Evolutionary conservation across 225 moss, liverwort and hornwort species (phyloP).

Genomic region (Polytrichum formosum): DNA sequence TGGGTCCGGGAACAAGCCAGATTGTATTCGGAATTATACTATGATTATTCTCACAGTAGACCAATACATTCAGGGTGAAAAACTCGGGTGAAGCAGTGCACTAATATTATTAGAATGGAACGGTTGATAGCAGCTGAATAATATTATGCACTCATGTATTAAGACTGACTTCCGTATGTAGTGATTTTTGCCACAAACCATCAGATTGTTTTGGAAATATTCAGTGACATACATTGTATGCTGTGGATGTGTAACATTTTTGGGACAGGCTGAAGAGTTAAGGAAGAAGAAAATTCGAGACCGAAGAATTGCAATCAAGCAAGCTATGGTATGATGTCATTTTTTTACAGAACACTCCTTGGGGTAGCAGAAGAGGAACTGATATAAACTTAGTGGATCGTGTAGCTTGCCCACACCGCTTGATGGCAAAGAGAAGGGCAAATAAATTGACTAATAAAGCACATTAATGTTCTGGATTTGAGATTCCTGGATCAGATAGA

Average conservation of each 20-base stretch:
- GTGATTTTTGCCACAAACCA: not conserved
- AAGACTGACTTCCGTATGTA: not conserved
- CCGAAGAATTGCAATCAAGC: conserved; percentile 37
- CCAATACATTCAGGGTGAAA: too few species aligned
- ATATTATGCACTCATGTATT: too few species aligned
- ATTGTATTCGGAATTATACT: too few species aligned
- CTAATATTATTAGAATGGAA: too few species aligned
- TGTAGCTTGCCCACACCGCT: not conserved
- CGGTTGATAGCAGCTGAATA: too few species aligned
- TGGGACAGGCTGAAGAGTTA: conserved; percentile 54
- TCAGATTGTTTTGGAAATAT: not conserved
- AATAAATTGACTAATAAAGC: not conserved
- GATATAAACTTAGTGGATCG: not conserved
- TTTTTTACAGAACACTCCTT: not conserved
- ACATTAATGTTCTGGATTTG: not conserved
- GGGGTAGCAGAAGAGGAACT: not conserved
- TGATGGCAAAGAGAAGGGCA: not conserved
- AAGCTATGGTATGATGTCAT: conserved; percentile 39
- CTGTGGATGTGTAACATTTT: not conserved
- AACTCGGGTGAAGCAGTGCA: too few species aligned
- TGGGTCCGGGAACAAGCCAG: too few species aligned
- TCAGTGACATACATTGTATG: not conserved
- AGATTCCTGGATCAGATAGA: not conserved
- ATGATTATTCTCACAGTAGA: too few species aligned
- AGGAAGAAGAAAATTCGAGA: conserved; percentile 58